Evolutionary conservation across 352 stramenopile genomes (phyloP), one percentile per base, ranked within the genome.

Genomic region (Phytophthora fragariae): DNA sequence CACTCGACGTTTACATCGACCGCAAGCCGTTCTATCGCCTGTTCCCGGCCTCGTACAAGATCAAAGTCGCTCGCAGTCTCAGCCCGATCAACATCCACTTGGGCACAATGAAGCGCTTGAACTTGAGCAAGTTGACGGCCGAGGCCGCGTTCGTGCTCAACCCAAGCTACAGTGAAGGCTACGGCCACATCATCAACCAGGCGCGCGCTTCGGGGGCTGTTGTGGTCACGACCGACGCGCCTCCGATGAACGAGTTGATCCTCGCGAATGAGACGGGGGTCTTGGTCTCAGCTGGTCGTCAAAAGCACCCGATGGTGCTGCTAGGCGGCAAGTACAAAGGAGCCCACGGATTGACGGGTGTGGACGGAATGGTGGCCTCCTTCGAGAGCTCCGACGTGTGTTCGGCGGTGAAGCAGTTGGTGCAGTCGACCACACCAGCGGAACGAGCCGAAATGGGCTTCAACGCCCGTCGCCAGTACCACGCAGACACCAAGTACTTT

Each of bases 141-240:
- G 77, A 89, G 33, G 62, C 84, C 6, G 58, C 79, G 17, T 89
- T 88, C 47, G 68, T 94, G 24, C 52, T 94, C 29, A 91, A 78
- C 56, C 73, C 87, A 53, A 94, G 87, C 41, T 68, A 64, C 9
- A 75, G 79, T 46, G 87, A 94, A 80, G 86, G 85, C n/a, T 94
- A 89, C 65, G 84, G 86, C 9, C 86, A 93, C 75, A 83, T 82
- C 67, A 85, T 92, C 66, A 93, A 93, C 70, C 84, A 93, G 31
- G 86, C 81, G 2, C 79, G 84, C 2, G 83, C 86, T 4, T 65
- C 81, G 3, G 81, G 86, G 7, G 80, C 67, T 27, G 69, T 91
- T 21, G 73, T 93, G 27, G 29, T 93, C 17, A 83, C 86, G 3
- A 88, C 73, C 0, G 76, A 91, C 59, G 46, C 81, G 11, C 68